Evolutionary conservation across 257 asterid genomes (phyloP).

Genomic region (Solanum etuberosum): DNA sequence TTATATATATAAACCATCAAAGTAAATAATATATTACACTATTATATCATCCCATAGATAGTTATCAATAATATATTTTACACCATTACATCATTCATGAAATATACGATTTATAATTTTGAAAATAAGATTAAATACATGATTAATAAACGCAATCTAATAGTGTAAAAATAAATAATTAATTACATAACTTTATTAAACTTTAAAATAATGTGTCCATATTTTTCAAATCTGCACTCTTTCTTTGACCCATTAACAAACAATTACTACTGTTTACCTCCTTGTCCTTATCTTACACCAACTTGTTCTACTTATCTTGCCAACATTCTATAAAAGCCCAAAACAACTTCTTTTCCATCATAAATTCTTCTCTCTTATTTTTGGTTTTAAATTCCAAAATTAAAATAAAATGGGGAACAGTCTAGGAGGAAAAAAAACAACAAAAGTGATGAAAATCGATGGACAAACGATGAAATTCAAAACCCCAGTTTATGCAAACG

Average conservation of each 20-base stretch:
- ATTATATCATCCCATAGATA: neutral
- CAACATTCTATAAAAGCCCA: neutral
- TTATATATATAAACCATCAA: neutral
- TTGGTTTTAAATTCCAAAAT: neutral
- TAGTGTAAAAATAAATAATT: neutral
- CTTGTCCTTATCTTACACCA: slow-evolving; percentile 8
- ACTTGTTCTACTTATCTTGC: neutral
- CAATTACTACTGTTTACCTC: neutral
- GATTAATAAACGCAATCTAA: neutral
- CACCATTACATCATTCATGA: neutral
- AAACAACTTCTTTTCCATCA: neutral
- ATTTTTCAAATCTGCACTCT: slow-evolving; percentile 33
- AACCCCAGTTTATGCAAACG: slow-evolving; percentile 54
- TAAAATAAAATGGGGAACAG: slow-evolving; percentile 68
- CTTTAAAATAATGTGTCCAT: slow-evolving; percentile 4
- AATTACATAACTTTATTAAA: neutral
- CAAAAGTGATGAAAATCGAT: slow-evolving; percentile 70
- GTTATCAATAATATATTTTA: neutral
- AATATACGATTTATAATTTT: neutral
- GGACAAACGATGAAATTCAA: slow-evolving; percentile 60
- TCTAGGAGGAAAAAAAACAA: slow-evolving; percentile 48
- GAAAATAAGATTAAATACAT: neutral
- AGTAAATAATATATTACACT: neutral
- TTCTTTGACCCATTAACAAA: slow-evolving; percentile 32
- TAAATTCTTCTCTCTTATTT: neutral